phyloP scores from a whole-genome alignment of 768 basidiomycete species.

The Suillus hirtellus region DNA sequence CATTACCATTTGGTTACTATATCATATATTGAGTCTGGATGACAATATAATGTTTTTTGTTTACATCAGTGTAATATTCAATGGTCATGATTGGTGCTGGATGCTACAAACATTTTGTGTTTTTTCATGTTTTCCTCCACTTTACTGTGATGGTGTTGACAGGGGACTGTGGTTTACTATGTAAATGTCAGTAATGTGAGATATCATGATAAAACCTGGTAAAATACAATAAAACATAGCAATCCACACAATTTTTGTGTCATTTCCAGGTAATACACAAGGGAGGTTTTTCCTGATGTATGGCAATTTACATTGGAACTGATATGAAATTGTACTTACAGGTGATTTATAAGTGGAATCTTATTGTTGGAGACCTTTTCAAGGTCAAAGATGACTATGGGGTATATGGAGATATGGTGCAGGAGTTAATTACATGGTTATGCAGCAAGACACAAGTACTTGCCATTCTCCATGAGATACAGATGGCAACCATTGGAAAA shows the following conservation, averaged over 20 bases:
- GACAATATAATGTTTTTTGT: constrained; percentile 1
- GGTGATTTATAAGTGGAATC: too few relatives aligned
- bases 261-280: neutral
- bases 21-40: constrained; percentile 1
- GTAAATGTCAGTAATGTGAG: neutral
- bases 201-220: neutral
- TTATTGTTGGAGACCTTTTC: too few relatives aligned
- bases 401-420: too few relatives aligned
- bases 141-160: neutral
- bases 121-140: neutral
- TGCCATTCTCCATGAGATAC: too few relatives aligned
- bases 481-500: too few relatives aligned
- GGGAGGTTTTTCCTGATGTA: constrained; percentile 2
- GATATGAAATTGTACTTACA: too few relatives aligned
- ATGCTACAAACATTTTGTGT: neutral
- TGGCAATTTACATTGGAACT: too few relatives aligned
- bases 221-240: neutral
- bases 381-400: too few relatives aligned
- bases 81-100: neutral
- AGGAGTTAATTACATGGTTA: too few relatives aligned
- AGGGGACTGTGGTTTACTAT: neutral
- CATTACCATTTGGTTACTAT: neutral
- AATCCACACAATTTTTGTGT: neutral
- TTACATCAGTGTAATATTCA: neutral
- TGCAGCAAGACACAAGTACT: too few relatives aligned